phyloP scores from a whole-genome alignment of 805 yeast species.

The Ascoidea asiatica region DNA sequence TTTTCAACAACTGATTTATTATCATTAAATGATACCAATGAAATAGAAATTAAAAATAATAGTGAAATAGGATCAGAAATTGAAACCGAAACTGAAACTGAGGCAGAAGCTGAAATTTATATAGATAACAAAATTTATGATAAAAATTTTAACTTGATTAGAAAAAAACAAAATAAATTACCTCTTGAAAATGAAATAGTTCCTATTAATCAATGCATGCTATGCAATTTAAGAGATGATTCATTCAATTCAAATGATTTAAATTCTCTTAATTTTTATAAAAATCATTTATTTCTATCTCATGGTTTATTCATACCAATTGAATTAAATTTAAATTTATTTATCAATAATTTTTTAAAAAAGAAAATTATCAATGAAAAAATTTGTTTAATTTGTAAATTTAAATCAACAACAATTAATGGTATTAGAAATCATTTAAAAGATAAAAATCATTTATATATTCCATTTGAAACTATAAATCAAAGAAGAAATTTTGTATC shows the following conservation, averaged over 20 bases:
- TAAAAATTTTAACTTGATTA: neutral
- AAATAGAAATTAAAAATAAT: neutral
- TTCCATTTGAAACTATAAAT: conserved; percentile 76
- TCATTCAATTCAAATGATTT: neutral
- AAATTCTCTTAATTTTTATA: too few species aligned
- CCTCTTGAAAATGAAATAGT: neutral
- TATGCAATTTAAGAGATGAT: neutral
- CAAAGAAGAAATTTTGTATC: conserved; percentile 66
- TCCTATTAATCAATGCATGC: neutral
- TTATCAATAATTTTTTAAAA: too few species aligned
- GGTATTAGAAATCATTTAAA: conserved; percentile 84
- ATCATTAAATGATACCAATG: too few species aligned
- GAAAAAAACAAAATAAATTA: neutral
- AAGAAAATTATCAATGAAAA: neutral
- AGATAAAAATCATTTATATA: conserved; percentile 73
- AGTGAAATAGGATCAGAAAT: neutral
- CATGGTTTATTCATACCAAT: neutral
- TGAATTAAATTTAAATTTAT: too few species aligned
- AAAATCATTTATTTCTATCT: neutral
- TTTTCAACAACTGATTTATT: too few species aligned
- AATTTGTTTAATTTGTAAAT: conserved; percentile 46
- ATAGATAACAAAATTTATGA: neutral
- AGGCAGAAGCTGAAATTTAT: neutral
- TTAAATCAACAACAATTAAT: conserved; percentile 72
- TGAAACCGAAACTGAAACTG: conserved; percentile 1